phyloP scores from a whole-genome alignment of 345 rosid genomes.

The Acer campestre region DNA sequence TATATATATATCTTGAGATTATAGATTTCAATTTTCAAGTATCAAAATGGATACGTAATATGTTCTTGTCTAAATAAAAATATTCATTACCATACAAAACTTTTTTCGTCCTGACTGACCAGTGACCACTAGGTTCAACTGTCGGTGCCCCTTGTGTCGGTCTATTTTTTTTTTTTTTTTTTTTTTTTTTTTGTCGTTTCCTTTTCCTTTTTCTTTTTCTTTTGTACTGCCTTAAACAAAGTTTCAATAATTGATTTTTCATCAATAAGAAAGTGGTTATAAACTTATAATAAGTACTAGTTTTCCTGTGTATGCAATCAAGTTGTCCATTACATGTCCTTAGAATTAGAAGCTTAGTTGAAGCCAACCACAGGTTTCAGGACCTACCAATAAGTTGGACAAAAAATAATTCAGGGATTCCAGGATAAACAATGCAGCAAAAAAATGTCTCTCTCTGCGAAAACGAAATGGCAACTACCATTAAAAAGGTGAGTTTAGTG shows the following conservation, averaged over 20 bases:
- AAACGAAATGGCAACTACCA: slow-evolving; percentile 10
- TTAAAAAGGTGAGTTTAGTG: background rate
- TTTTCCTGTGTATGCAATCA: background rate
- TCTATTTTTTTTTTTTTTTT: too few species aligned
- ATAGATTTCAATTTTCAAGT: too few species aligned
- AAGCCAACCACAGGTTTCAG: too few species aligned
- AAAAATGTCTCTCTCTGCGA: background rate
- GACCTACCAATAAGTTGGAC: too few species aligned
- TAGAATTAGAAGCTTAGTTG: too few species aligned
- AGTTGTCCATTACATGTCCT: background rate
- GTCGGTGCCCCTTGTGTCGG: background rate
- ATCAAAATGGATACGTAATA: too few species aligned
- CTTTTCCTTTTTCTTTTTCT: too few species aligned
- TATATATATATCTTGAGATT: too few species aligned
- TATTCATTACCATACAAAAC: background rate
- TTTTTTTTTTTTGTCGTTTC: too few species aligned
- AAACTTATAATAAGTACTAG: background rate
- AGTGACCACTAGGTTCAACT: background rate
- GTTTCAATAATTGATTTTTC: background rate
- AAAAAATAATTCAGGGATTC: background rate
- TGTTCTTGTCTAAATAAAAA: too few species aligned
- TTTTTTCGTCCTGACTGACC: background rate
- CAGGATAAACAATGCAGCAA: background rate
- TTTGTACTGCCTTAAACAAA: background rate
- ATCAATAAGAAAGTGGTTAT: background rate